Evolutionary conservation across 768 basidiomycete genomes (phyloP).

Genomic region (Termitomyces sp.): DNA sequence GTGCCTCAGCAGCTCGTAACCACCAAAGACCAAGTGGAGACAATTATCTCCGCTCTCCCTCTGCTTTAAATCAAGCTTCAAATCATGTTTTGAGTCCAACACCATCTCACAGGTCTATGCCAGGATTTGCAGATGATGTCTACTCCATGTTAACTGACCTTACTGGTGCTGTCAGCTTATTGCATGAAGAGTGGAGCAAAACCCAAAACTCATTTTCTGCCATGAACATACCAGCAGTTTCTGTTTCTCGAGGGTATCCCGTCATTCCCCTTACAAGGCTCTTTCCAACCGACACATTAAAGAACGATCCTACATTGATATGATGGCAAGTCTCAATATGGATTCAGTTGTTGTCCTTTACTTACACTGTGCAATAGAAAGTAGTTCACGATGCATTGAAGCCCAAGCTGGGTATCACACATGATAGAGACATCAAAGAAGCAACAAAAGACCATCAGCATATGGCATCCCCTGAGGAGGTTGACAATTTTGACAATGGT

Average conservation of each 20-base stretch:
- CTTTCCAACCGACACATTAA: not conserved
- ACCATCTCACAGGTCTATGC: not conserved
- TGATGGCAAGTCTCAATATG: not conserved
- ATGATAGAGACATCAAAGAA: not conserved
- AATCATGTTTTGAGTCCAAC: not conserved
- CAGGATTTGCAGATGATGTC: not conserved
- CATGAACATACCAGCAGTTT: not conserved
- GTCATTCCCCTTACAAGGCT: not conserved
- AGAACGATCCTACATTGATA: not conserved
- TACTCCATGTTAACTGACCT: not conserved
- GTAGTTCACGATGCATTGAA: not conserved
- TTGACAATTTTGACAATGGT: not conserved
- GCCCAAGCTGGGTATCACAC: not conserved
- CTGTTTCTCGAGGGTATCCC: not conserved
- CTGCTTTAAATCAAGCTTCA: not conserved
- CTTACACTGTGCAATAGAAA: not conserved
- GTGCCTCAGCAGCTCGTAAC: too few relatives aligned
- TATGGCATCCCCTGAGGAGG: not conserved
- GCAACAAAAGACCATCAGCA: not conserved
- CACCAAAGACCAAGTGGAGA: not conserved
- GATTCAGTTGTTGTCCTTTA: too few relatives aligned
- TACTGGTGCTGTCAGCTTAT: not conserved
- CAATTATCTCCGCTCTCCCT: not conserved
- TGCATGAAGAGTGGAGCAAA: not conserved
- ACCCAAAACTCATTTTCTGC: not conserved